Evolutionary conservation across 176 grass and related monocot genomes (phyloP), one percentile per base, ranked within the genome.

Genomic region (Aegilops longissima): DNA sequence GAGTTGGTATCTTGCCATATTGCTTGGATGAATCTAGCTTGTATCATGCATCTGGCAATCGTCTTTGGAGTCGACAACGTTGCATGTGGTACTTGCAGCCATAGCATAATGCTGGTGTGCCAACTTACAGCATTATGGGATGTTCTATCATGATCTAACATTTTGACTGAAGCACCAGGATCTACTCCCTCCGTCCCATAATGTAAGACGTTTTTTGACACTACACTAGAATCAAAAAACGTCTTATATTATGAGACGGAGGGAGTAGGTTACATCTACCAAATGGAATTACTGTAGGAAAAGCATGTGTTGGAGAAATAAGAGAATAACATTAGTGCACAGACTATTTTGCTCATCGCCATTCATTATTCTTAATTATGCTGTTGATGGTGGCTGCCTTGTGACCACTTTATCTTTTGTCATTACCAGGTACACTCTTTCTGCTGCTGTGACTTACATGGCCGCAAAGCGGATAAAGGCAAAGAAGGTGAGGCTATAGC

Each of bases 371-470:
- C 51, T 54, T 47, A 70, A 7, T 69, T 18, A 8, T 74, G 61
- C 12, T 8, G 38, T 75, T 23, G 47, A 56, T 69, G 27, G 18
- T 61, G 64, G 42, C 20, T 18, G 9, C 39, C 59, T 51, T 61
- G 78, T 79, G 66, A 65, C 63, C 38, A 62, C 12, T 78, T 61
- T 77, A 51, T 78, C 21, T 70, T 80, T 87, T 79, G 73, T 14
- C 84, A 38, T 90, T 81, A 39, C 84, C 62, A 99, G 94, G 97
- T 96, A 99, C 77, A 91, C 94, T 85, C 94, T 99, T 67, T 94
- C 97, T 76, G 97, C 86, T 77, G 97, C 97, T 80, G 97, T 99
- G 66, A 93, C 94, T 27, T 96, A 78, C 71, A 96, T 99, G 94
- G 94, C 97, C 31, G 17, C 70, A 34, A 92, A 88, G 83, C 80